These are phyloP conservation scores for Blastocystis sp. DNA, from an alignment of 352 stramenopile species.

Conservation along the genomic window DNA sequence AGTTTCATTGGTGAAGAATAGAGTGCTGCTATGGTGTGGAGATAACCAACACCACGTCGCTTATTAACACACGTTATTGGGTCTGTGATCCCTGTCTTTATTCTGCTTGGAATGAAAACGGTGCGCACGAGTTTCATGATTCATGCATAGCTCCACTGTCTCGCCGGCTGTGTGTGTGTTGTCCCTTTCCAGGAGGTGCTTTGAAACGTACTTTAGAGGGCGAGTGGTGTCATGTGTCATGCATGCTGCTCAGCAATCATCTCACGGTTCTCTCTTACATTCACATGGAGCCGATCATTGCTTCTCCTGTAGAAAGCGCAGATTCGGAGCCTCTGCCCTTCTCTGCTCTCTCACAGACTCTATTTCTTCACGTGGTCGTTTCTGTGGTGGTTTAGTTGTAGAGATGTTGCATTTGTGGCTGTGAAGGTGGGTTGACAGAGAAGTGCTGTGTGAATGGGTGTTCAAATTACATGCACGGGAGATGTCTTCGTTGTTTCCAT, in stretches of 20 bases:
- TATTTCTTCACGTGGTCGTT: neutral
- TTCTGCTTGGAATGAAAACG: constrained; percentile 18
- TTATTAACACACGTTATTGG: constrained; percentile 37
- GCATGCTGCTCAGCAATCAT: neutral
- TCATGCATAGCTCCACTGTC: constrained; percentile 5
- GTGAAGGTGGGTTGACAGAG: neutral
- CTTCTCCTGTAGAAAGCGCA: neutral
- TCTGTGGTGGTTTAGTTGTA: neutral
- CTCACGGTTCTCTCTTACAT: constrained; percentile 11
- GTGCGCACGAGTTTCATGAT: neutral
- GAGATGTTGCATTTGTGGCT: neutral
- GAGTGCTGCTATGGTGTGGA: constrained; percentile 34
- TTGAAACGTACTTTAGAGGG: constrained; percentile 36
- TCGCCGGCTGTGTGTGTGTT: constrained; percentile 2
- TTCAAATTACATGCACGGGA: constrained; percentile 33
- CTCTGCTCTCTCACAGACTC: neutral
- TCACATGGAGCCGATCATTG: constrained; percentile 30
- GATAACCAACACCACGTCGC: neutral
- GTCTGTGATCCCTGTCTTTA: constrained; percentile 49
- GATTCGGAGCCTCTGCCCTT: neutral
- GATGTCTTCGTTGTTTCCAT: neutral
- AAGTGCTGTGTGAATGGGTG: constrained; percentile 26
- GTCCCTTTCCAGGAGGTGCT: neutral
- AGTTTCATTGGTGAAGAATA: neutral
- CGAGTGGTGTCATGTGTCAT: constrained; percentile 45